Evolutionary conservation across 2,329 filamentous ascomycete genomes (phyloP).

Genomic region (Exophiala xenobiotica): DNA sequence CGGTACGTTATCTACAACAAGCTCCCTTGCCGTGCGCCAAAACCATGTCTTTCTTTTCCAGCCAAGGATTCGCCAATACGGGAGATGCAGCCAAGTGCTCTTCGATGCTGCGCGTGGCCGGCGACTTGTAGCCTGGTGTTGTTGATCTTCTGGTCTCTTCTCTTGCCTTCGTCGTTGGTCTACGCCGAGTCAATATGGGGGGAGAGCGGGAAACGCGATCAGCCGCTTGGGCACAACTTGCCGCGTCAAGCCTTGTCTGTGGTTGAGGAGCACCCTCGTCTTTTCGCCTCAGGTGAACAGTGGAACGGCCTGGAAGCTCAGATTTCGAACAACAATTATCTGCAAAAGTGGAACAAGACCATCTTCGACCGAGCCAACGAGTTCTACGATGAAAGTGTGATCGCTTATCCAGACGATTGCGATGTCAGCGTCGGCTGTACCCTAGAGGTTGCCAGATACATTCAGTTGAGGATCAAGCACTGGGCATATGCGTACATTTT

Average conservation of each 20-base stretch:
- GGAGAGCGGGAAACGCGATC: not conserved
- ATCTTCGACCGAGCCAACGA: slow-evolving; percentile 6
- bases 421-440: slow-evolving; percentile 11
- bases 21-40: not conserved
- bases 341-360: slow-evolving; percentile 7
- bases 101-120: not conserved
- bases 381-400: not conserved
- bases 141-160: slow-evolving; percentile 2
- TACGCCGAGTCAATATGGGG: slow-evolving; percentile 7
- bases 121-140: slow-evolving; percentile 2
- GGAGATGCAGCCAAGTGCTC: slow-evolving; percentile 5
- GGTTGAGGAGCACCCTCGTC: slow-evolving; percentile 5
- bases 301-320: slow-evolving; percentile 1
- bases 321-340: slow-evolving; percentile 6
- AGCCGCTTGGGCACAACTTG: not conserved
- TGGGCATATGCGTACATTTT: slow-evolving; percentile 7
- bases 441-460: slow-evolving; percentile 9
- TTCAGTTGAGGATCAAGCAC: slow-evolving; percentile 11
- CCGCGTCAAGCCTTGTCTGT: slow-evolving; percentile 5
- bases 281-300: slow-evolving; percentile 9
- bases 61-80: not conserved
- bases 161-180: slow-evolving; percentile 5
- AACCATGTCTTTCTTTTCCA: slow-evolving; percentile 3
- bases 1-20: slow-evolving; percentile 3
- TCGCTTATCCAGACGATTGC: slow-evolving; percentile 10